Evolutionary conservation across 352 stramenopile genomes (phyloP).

Genomic region (Phytopythium mirpurense): DNA sequence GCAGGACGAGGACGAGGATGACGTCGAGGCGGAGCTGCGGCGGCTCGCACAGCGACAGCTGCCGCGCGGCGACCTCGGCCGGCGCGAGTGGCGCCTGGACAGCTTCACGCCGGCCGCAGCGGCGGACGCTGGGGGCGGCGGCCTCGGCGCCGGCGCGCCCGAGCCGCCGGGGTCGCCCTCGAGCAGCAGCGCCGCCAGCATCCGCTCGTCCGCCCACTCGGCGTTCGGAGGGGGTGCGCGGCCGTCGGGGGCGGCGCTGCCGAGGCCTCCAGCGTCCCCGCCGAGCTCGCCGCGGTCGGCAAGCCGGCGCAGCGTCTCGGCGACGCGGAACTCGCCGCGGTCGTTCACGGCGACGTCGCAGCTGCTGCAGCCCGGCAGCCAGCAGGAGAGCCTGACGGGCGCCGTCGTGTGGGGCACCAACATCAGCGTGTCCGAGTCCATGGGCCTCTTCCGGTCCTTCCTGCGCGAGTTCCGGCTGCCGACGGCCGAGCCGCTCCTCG

Average conservation of each 20-base stretch:
- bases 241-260: slow-evolving; percentile 24
- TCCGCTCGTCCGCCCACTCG: slow-evolving; percentile 15
- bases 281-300: slow-evolving; percentile 53
- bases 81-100: slow-evolving; percentile 72
- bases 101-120: slow-evolving; percentile 24
- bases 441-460: slow-evolving; percentile 88
- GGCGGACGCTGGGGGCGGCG: slow-evolving; percentile 3
- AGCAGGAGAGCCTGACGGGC: slow-evolving; percentile 60
- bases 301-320: slow-evolving; percentile 30
- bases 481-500: too few relatives aligned
- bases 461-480: slow-evolving; percentile 73
- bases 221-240: slow-evolving; percentile 23
- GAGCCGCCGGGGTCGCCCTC: slow-evolving; percentile 41
- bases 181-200: slow-evolving; percentile 21
- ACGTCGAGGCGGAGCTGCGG: slow-evolving; percentile 70
- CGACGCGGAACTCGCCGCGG: slow-evolving; percentile 14
- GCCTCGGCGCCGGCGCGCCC: not conserved
- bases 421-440: slow-evolving; percentile 91
- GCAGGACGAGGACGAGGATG: slow-evolving; percentile 43
- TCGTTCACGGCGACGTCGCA: slow-evolving; percentile 8
- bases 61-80: slow-evolving; percentile 68
- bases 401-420: slow-evolving; percentile 93
- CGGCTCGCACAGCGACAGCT: slow-evolving; percentile 76
- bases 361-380: slow-evolving; percentile 10
- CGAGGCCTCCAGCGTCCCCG: slow-evolving; percentile 52